Evolutionary conservation across 768 basidiomycete species (phyloP).

Genomic region (Auricularia sp.): DNA sequence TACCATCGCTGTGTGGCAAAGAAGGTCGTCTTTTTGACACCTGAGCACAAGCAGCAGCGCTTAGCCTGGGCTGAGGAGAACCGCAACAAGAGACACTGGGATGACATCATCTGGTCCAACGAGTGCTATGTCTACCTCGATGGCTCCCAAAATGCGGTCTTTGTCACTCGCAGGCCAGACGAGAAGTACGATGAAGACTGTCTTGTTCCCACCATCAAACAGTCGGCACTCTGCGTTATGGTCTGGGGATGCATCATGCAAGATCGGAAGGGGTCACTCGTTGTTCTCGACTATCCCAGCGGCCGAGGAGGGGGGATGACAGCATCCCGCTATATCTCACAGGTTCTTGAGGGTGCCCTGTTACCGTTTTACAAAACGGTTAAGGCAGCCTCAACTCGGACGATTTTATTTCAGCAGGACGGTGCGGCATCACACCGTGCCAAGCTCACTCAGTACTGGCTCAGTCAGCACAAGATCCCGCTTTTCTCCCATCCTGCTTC

Average conservation of each 20-base stretch:
- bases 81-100: constrained; percentile 7
- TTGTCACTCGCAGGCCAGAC: constrained; percentile 8
- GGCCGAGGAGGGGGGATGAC: constrained; percentile 10
- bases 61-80: background rate
- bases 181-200: constrained; percentile 10
- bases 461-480: background rate
- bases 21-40: constrained; percentile 10
- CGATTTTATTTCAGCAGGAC: constrained; percentile 10
- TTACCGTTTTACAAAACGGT: background rate
- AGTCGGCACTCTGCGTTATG: constrained; percentile 6
- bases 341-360: constrained; percentile 9
- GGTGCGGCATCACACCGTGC: constrained; percentile 4
- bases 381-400: background rate
- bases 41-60: background rate
- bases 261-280: constrained; percentile 8
- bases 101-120: constrained; percentile 10
- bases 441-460: constrained; percentile 5
- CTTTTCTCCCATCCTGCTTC: constrained; percentile 7
- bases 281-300: constrained; percentile 11
- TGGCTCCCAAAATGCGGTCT: constrained; percentile 7
- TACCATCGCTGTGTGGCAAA: constrained; percentile 11
- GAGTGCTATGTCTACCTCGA: constrained; percentile 11
- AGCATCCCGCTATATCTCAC: constrained; percentile 3
- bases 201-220: constrained; percentile 5
- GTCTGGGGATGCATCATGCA: constrained; percentile 10